Conservation (phyloP, 768 basidiomycete genomes). For the Leccinum rimulosum region DNA sequence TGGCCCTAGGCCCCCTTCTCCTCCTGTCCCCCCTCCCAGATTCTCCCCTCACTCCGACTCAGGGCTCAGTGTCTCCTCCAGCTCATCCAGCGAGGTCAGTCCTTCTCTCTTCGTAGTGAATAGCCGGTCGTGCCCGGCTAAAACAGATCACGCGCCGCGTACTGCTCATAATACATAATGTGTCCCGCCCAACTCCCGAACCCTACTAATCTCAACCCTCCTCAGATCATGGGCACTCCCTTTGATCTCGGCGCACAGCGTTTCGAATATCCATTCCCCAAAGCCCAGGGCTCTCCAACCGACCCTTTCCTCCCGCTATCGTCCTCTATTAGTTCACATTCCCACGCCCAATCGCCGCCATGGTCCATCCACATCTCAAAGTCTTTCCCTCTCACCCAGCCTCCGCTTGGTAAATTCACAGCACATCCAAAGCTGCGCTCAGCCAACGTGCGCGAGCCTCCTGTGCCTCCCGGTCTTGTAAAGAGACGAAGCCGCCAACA, state of each 20-base stretch:
- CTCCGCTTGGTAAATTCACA: conserved; percentile 27
- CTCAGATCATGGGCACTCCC: conserved; percentile 33
- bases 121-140: conserved; percentile 9
- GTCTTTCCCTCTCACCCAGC: conserved; percentile 29
- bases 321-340: conserved; percentile 19
- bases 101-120: background rate
- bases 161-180: background rate
- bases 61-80: conserved; percentile 30
- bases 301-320: conserved; percentile 27
- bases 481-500: conserved; percentile 26
- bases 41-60: conserved; percentile 27
- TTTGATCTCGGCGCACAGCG: conserved; percentile 34
- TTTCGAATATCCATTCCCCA: conserved; percentile 34
- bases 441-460: conserved; percentile 28
- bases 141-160: conserved; percentile 7
- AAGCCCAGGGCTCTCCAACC: conserved; percentile 28
- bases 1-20: background rate
- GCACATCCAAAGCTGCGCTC: conserved; percentile 31
- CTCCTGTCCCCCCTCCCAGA: conserved; percentile 1
- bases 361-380: conserved; percentile 31
- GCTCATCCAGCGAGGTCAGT: conserved; percentile 33
- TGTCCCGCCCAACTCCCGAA: background rate
- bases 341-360: conserved; percentile 23
- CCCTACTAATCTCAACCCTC: conserved; percentile 1
- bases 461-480: conserved; percentile 32